Base-by-base conservation (phyloP, 345 rosid species). In the Tarenaya hassleriana region DNA sequence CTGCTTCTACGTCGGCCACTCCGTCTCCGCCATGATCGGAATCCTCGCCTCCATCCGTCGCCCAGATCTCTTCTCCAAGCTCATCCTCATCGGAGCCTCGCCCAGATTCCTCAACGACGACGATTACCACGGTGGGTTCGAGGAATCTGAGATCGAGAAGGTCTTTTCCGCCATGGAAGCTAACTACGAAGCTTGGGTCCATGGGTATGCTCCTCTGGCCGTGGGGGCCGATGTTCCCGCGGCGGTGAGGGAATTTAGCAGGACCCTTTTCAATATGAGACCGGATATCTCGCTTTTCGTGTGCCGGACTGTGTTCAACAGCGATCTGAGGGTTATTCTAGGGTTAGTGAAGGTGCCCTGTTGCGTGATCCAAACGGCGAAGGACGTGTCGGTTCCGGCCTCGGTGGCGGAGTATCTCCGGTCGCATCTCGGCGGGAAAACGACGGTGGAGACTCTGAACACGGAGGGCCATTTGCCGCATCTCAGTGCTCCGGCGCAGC, bases 401-500 rank as follows among this genome's bases (percentile, higher is more conserved):
- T 78, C 92, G 0, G 95, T 81, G 4, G 92, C 83, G 0, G 84
- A 80, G 29, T 89, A 85, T 52, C 31, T 89, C 7, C 24, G 49
- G n/a, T 66, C 21, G 49, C 83, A 89, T 66, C 64, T 88, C 27
- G 97, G 95, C 1, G 87, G 95, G 2, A 69, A 67, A 47, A 74
- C 67, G 8, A 83, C 89, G 1, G 77, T 88, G 21, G 92, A 83
- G 64, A 64, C 64, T 27, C 42, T 88, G 39, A 67, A 61, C 34
- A 85, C 86, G 1, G 95, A 88, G 51, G 95, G 97, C 7, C 97
- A 88, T 64, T 72, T 88, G 68, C 92, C 97, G 1, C 95, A 88
- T 64, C 61, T 89, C 16, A 89, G 84, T 37, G 95, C 95, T 17
- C 96, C 96, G 1, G 56, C 63, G 2, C 51, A 71, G 55, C 41